Evolutionary conservation across 2,329 filamentous ascomycete genomes (phyloP).

Genomic region (Fusarium ambrosium): DNA sequence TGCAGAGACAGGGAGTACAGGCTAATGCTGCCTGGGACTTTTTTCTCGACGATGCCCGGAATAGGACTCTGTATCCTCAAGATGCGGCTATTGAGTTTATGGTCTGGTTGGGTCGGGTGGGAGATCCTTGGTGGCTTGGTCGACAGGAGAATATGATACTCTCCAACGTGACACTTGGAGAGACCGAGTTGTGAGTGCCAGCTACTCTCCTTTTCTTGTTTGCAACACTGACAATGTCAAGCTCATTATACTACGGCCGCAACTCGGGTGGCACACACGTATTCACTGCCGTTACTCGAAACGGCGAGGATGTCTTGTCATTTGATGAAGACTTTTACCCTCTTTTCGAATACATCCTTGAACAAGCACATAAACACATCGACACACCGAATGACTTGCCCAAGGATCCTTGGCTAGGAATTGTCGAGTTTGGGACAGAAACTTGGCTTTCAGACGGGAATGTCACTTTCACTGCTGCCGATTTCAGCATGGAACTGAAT

Average conservation of each 20-base stretch:
- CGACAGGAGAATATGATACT: slow-evolving; percentile 35
- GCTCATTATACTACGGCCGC: slow-evolving; percentile 42
- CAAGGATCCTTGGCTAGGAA: slow-evolving; percentile 37
- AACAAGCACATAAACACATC: slow-evolving; percentile 31
- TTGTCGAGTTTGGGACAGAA: slow-evolving; percentile 44
- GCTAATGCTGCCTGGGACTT: slow-evolving; percentile 47
- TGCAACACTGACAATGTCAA: background rate
- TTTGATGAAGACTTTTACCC: slow-evolving; percentile 45
- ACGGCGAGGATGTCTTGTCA: slow-evolving; percentile 37
- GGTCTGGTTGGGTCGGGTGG: slow-evolving; percentile 44
- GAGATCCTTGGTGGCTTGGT: slow-evolving; percentile 47
- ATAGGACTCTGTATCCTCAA: slow-evolving; percentile 40
- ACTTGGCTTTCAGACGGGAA: slow-evolving; percentile 44
- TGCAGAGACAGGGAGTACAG: slow-evolving; percentile 17
- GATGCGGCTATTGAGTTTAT: slow-evolving; percentile 42
- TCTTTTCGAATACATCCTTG: slow-evolving; percentile 41
- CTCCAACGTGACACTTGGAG: slow-evolving; percentile 38
- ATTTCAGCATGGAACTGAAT: slow-evolving; percentile 41
- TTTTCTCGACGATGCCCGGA: slow-evolving; percentile 43
- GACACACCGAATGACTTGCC: slow-evolving; percentile 36
- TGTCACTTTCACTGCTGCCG: slow-evolving; percentile 44
- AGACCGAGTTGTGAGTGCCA: slow-evolving; percentile 41
- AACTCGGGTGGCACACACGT: slow-evolving; percentile 44
- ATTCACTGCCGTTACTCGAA: slow-evolving; percentile 38
- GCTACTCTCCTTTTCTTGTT: fast-evolving